A percentile compares a stretch with the other conserved stretches of the same genome.
Evolutionary conservation across 768 basidiomycete species (phyloP).

Genomic region (Boletus eberwhitei): DNA sequence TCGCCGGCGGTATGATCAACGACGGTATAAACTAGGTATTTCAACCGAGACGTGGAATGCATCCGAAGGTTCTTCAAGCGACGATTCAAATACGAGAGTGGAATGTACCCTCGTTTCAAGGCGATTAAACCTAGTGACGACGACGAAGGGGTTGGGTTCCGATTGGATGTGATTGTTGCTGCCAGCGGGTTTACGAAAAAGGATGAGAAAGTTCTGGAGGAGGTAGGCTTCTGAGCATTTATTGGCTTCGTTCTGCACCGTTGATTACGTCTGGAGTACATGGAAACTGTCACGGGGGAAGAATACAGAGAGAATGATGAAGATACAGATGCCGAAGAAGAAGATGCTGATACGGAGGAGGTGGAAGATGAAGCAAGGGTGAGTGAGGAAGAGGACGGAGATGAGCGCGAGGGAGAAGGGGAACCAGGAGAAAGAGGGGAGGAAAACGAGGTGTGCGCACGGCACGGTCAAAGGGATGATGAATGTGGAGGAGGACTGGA

Average conservation of each 20-base stretch:
- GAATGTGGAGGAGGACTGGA: too few species aligned
- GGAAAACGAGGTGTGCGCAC: constrained; percentile 23
- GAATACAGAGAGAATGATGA: constrained; percentile 30
- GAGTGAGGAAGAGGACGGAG: constrained; percentile 30
- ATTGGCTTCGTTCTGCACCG: constrained; percentile 16
- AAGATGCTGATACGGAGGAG: constrained; percentile 38
- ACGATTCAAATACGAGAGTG: constrained; percentile 90
- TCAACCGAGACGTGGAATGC: constrained; percentile 97
- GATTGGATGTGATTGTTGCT: constrained; percentile 85
- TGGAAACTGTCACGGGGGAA: constrained; percentile 50
- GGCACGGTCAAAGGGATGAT: not conserved
- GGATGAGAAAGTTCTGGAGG: constrained; percentile 78
- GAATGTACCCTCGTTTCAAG: constrained; percentile 82
- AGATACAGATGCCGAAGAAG: constrained; percentile 32
- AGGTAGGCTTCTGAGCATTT: constrained; percentile 50
- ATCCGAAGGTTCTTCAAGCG: constrained; percentile 90
- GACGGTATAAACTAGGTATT: constrained; percentile 65
- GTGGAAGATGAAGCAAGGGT: constrained; percentile 33
- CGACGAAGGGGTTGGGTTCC: constrained; percentile 52
- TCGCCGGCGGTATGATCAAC: constrained; percentile 8
- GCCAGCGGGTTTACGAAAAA: constrained; percentile 91
- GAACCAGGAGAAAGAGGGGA: constrained; percentile 37
- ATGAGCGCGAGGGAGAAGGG: constrained; percentile 37
- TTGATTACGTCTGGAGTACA: constrained; percentile 50
- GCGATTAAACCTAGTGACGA: constrained; percentile 31